A percentile compares a stretch with the other conserved stretches of the same genome.
phyloP scores from a whole-genome alignment of 441 rosid species.

The Pelargonium cotyledonis region DNA sequence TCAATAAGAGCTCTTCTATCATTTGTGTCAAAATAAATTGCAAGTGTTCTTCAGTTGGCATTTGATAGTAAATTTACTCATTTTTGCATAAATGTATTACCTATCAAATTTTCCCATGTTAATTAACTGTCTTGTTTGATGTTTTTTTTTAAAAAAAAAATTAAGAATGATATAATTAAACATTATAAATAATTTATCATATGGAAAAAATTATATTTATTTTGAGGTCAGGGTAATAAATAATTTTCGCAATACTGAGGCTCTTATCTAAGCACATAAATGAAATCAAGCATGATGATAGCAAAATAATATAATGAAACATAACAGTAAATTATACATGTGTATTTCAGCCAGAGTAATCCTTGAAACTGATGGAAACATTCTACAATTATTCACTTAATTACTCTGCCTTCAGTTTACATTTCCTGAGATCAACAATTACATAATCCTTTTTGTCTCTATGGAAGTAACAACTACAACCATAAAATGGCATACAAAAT shows the following conservation, averaged over 20 bases:
- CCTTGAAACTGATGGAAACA: not conserved
- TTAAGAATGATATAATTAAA: no score
- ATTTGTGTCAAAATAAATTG: not conserved
- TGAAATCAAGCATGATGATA: no score
- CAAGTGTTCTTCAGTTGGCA: no score
- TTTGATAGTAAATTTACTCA: not conserved
- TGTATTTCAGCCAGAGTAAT: not conserved
- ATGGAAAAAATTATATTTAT: no score
- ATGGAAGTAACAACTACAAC: not conserved
- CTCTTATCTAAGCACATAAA: no score
- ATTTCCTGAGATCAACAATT: conserved; percentile 4
- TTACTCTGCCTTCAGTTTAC: not conserved
- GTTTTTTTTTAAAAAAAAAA: no score
- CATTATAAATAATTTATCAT: no score
- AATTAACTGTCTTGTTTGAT: no score
- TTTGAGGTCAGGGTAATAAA: no score
- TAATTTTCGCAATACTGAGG: no score
- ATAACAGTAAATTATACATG: not conserved
- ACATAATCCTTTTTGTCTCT: conserved; percentile 7
- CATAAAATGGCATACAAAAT: conserved; percentile 5
- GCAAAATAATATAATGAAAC: not conserved
- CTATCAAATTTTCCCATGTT: no score
- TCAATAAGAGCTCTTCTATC: not conserved
- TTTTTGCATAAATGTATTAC: not conserved
- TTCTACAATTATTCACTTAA: conserved; percentile 7